phyloP scores from a whole-genome alignment of 2,329 filamentous ascomycete species.

The Sphaerulina vaccinii region DNA sequence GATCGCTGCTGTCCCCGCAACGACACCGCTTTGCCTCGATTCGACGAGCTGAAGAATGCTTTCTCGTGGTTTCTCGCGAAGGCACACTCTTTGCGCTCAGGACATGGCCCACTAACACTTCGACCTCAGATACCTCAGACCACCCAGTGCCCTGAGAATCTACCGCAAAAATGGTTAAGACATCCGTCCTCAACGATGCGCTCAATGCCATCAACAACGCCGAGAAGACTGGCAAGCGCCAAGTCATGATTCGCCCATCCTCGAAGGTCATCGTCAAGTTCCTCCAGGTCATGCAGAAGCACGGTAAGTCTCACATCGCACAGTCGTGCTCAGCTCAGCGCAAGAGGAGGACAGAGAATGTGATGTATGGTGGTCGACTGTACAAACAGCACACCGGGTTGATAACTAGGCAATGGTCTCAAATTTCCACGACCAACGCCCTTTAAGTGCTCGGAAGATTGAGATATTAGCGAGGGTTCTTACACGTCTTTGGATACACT shows the following conservation, averaged over 20 bases:
- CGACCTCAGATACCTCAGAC: slow-evolving; percentile 60
- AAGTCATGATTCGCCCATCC: slow-evolving; percentile 94
- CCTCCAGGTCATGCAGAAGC: slow-evolving; percentile 98
- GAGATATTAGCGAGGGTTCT: slow-evolving; percentile 74
- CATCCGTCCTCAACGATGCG: slow-evolving; percentile 97
- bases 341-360: slow-evolving; percentile 23
- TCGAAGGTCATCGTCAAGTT: slow-evolving; percentile 99
- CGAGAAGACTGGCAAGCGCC: slow-evolving; percentile 99
- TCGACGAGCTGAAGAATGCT: slow-evolving; percentile 69
- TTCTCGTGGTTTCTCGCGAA: slow-evolving; percentile 43
- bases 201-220: slow-evolving; percentile 93
- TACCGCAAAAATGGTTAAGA: slow-evolving; percentile 96
- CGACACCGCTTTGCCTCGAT: slow-evolving; percentile 50
- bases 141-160: slow-evolving; percentile 73
- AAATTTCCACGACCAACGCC: slow-evolving; percentile 81
- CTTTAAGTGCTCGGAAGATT: slow-evolving; percentile 99
- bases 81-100: slow-evolving; percentile 62
- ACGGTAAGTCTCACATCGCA: slow-evolving; percentile 69
- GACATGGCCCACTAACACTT: slow-evolving; percentile 57
- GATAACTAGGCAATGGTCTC: slow-evolving; percentile 99
- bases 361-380: not conserved
- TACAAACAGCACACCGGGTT: slow-evolving; percentile 65
- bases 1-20: slow-evolving; percentile 40
- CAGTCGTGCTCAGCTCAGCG: slow-evolving; percentile 21
- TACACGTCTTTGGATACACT: slow-evolving; percentile 83